Conservation (phyloP, 1,284 basidiomycete genomes). For the Ceratobasidium sp. region DNA sequence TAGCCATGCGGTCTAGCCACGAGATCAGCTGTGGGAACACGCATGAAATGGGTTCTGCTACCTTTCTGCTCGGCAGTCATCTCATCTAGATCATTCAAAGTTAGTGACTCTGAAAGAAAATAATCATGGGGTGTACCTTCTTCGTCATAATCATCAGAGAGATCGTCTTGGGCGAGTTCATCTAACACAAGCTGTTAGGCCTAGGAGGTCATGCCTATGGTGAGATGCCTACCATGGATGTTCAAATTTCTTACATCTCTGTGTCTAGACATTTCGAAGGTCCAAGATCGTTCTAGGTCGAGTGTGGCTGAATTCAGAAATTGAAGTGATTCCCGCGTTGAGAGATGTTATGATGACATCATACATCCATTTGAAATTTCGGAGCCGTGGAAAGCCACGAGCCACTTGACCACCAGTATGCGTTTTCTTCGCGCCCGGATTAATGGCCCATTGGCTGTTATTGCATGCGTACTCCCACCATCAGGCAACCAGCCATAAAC, state of each 20-base stretch:
- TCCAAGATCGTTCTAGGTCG: not conserved
- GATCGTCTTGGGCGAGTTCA: conserved; percentile 79
- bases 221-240: conserved; percentile 73
- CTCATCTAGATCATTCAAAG: conserved; percentile 54
- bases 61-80: conserved; percentile 79
- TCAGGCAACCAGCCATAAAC: not conserved
- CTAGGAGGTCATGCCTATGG: not conserved
- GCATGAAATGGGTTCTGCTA: conserved; percentile 52
- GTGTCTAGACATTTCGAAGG: conserved; percentile 82
- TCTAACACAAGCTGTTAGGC: conserved; percentile 61
- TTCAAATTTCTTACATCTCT: conserved; percentile 91
- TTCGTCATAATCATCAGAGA: conserved; percentile 78
- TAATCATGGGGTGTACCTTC: conserved; percentile 46
- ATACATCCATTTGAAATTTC: not conserved
- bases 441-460: no score
- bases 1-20: conserved; percentile 76
- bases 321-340: not conserved
- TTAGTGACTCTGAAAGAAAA: not conserved
- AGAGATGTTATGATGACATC: conserved; percentile 1
- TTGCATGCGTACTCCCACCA: not conserved
- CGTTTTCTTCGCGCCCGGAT: not conserved
- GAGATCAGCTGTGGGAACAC: conserved; percentile 17
- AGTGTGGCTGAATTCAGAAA: conserved; percentile 8
- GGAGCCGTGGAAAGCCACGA: not conserved
- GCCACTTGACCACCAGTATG: not conserved